Evolutionary conservation across 108 stramenopile genomes (phyloP).

Genomic region (Cylindrotheca fusiformis): DNA sequence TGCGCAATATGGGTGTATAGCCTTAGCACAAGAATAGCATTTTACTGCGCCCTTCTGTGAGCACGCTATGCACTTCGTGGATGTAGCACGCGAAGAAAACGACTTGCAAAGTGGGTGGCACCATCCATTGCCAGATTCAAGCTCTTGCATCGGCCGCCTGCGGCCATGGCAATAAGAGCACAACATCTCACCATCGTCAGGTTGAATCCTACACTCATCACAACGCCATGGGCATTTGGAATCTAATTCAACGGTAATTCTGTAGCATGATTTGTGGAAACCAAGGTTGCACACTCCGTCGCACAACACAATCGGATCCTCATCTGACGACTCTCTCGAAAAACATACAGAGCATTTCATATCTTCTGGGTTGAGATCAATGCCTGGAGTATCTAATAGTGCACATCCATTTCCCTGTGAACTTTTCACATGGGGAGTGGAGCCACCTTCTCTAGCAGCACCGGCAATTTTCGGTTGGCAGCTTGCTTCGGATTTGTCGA

Average conservation of each 20-base stretch:
- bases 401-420: too few relatives aligned
- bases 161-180: conserved; percentile 21
- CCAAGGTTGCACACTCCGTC: conserved; percentile 53
- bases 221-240: conserved; percentile 45
- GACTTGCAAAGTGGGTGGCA: conserved; percentile 26
- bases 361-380: conserved; percentile 10
- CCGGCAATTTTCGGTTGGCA: too few relatives aligned
- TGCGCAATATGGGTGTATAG: conserved; percentile 38
- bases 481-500: too few relatives aligned
- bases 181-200: conserved; percentile 4
- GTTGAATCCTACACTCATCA: conserved; percentile 29
- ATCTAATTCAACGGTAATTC: conserved; percentile 22
- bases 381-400: conserved; percentile 13
- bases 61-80: conserved; percentile 10
- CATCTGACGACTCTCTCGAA: conserved; percentile 29
- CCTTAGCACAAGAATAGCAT: conserved; percentile 17
- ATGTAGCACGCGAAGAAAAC: conserved; percentile 16
- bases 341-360: conserved; percentile 47
- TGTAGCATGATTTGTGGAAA: conserved; percentile 56
- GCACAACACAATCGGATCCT: conserved; percentile 53
- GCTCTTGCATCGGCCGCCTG: conserved; percentile 19
- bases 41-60: conserved; percentile 13
- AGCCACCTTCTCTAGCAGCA: too few relatives aligned
- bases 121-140: conserved; percentile 11
- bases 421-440: too few relatives aligned